Conservation (phyloP, 2,329 filamentous ascomycete species). For the Rhexocercosporidium sp. region DNA sequence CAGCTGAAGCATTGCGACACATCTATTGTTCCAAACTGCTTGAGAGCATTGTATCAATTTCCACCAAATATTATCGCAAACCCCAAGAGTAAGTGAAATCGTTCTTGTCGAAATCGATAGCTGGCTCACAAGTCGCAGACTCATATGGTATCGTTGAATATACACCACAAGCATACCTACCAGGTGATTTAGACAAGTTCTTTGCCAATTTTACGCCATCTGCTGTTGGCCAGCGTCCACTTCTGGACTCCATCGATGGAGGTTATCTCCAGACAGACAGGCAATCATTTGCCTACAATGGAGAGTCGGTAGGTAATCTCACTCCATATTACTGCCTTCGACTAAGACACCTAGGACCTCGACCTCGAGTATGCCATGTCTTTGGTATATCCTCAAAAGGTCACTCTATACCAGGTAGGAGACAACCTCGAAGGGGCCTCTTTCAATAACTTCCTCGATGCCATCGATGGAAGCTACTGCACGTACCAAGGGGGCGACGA, state of each 20-base stretch:
- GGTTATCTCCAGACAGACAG: constrained; percentile 49
- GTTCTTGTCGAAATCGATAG: neutral
- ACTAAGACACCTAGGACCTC: constrained; percentile 42
- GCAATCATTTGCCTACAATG: constrained; percentile 46
- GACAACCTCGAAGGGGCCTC: constrained; percentile 23
- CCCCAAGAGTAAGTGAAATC: neutral
- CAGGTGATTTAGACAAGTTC: constrained; percentile 54
- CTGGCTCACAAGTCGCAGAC: constrained; percentile 38
- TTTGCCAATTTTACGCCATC: constrained; percentile 51
- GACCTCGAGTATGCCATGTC: constrained; percentile 61
- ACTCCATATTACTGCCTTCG: neutral
- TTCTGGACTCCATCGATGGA: constrained; percentile 53
- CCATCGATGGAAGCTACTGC: constrained; percentile 35
- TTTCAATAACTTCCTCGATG: constrained; percentile 26
- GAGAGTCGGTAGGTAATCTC: constrained; percentile 48
- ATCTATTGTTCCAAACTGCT: constrained; percentile 26
- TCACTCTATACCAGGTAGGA: constrained; percentile 40
- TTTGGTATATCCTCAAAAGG: constrained; percentile 57
- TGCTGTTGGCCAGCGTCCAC: constrained; percentile 49
- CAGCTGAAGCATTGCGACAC: constrained; percentile 31
- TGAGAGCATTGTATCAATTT: constrained; percentile 21
- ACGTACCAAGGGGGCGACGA: constrained; percentile 32
- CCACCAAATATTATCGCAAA: neutral
- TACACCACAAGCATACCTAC: constrained; percentile 55
- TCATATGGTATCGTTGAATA: constrained; percentile 59